Evolutionary conservation across 768 basidiomycete species (phyloP).

Genomic region (Filobasidium wieringae): DNA sequence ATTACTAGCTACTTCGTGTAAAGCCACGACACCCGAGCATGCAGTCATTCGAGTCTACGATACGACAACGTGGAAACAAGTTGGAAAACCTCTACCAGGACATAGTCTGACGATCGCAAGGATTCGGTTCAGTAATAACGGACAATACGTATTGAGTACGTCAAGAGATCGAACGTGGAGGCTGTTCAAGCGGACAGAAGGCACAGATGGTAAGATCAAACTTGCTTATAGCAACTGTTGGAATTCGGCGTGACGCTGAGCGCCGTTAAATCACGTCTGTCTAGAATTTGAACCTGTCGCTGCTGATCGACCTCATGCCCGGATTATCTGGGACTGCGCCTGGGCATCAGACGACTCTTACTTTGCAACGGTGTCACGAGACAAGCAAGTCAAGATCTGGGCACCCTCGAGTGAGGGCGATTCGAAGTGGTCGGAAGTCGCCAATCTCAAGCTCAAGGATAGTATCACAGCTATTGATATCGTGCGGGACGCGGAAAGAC

Average conservation of each 20-base stretch:
- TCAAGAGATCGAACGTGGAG: conserved; percentile 90
- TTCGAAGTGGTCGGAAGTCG: conserved; percentile 48
- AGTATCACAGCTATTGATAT: conserved; percentile 76
- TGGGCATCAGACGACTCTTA: conserved; percentile 66
- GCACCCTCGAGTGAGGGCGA: conserved; percentile 34
- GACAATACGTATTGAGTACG: conserved; percentile 64
- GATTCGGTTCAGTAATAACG: conserved; percentile 79
- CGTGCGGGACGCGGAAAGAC: conserved; percentile 39
- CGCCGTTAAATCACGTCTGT: neutral
- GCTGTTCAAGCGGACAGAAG: conserved; percentile 48
- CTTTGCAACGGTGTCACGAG: conserved; percentile 88
- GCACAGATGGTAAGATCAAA: conserved; percentile 30
- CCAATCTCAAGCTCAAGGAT: conserved; percentile 58
- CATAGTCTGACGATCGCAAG: conserved; percentile 82
- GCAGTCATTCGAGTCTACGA: conserved; percentile 77
- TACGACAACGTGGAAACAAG: conserved; percentile 54
- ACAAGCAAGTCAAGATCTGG: conserved; percentile 94
- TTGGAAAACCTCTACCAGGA: conserved; percentile 64
- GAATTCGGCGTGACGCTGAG: neutral
- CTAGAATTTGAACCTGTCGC: conserved; percentile 53
- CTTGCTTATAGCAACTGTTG: neutral
- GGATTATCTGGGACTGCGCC: conserved; percentile 92
- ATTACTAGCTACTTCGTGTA: conserved; percentile 80
- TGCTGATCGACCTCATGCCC: conserved; percentile 64
- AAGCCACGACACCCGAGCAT: conserved; percentile 73